Evolutionary conservation across 441 rosid genomes (phyloP).

Genomic region (Syzygium malaccense): DNA sequence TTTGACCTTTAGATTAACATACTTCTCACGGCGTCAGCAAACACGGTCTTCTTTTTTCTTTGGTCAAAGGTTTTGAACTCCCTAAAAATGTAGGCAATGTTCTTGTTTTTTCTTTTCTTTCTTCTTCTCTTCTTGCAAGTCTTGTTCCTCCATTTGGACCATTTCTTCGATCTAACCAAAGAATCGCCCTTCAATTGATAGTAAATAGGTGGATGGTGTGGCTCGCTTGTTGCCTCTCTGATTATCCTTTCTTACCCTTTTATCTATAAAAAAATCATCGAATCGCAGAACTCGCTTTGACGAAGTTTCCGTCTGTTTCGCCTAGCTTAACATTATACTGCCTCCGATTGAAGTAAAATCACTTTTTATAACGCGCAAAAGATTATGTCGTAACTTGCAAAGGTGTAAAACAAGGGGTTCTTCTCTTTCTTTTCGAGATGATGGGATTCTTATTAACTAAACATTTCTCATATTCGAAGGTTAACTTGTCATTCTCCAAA

Average conservation of each 20-base stretch:
- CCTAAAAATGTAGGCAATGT: no score
- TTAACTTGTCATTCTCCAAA: neutral
- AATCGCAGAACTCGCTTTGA: neutral
- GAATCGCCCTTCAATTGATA: neutral
- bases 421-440: neutral
- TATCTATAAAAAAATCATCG: neutral
- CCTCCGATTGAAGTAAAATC: neutral
- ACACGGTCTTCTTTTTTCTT: neutral
- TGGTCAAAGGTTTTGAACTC: neutral
- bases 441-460: neutral
- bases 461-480: neutral
- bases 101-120: neutral
- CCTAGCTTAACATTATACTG: neutral
- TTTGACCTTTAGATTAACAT: neutral
- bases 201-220: neutral
- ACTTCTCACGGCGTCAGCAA: neutral
- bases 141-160: neutral
- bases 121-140: neutral
- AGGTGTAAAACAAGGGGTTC: neutral
- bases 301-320: neutral
- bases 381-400: neutral
- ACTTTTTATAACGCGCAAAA: neutral
- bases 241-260: neutral
- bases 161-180: neutral
- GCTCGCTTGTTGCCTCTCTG: neutral